Base-by-base conservation (phyloP, 495 filamentous ascomycete genomes). In the Pyrenula massariospora region DNA sequence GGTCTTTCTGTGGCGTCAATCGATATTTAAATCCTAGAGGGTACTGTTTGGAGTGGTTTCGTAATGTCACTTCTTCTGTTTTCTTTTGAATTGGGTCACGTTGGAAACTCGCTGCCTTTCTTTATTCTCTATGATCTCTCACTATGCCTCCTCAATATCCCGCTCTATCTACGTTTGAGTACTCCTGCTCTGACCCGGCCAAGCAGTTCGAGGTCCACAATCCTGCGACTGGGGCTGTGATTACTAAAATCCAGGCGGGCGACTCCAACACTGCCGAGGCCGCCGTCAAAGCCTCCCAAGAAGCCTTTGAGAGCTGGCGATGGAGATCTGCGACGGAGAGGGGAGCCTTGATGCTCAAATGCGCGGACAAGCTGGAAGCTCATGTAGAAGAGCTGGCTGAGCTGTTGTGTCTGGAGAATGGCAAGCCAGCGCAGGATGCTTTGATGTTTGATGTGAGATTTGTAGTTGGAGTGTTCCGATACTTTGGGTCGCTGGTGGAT, bases 331-430 rank as follows among this genome's bases (percentile, higher is more conserved):
- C 53, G 10, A 23, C 22, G n/a, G 57, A 59, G n/a, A 51, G 57
- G 11, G 50, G 53, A 22, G n/a, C 25, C 12, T 24, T 57, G 10
- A 54, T 64, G 42, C 22, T 62, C 24, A 24, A 48, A 24, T 62
- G 56, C 53, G 61, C 62, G 10, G 57, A 59, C 52, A 54, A 54
- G 31, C 31, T 64, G 12, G 53, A 59, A 36, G 52, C 31, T 24
- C 55, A 61, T 22, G 42, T 36, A 2, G 59, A 63, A 19, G 59
- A 63, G 20, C 50, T 65, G 11, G 61, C 60, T 10, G 52, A 49
- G 15, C 51, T 65, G 19, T 53, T 63, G 12, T 63, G 61, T 22
- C 58, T 63, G 25, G 62, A 65, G 51, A 65, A 65, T 24, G 62
- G 62, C 25, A 65, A 65, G 48, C 61, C 62, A 11, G 50, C 42